Conservation (phyloP, 768 basidiomycete species). For the Suillus sp. region DNA sequence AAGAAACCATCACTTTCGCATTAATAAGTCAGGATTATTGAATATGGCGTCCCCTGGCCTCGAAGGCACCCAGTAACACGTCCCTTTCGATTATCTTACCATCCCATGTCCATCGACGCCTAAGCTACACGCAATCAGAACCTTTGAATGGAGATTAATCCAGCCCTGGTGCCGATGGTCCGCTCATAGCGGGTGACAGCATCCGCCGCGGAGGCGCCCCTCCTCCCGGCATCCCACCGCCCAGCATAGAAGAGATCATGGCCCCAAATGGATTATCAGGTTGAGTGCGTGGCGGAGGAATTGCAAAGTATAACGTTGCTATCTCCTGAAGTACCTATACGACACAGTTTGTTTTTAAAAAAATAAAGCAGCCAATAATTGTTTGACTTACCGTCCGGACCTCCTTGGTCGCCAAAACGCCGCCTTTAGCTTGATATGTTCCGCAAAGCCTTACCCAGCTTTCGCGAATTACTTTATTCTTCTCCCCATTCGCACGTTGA, state of each 20-base stretch:
- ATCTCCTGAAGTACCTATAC: conserved; percentile 67
- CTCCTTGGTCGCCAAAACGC: conserved; percentile 57
- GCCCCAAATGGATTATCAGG: conserved; percentile 83
- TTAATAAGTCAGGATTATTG: conserved; percentile 5
- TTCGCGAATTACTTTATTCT: conserved; percentile 73
- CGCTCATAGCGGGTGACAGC: conserved; percentile 28
- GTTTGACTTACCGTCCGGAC: conserved; percentile 60
- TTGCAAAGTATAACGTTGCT: conserved; percentile 79
- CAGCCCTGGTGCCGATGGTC: conserved; percentile 29
- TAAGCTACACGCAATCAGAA: conserved; percentile 16
- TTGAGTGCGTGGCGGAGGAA: conserved; percentile 74
- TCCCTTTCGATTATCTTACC: conserved; percentile 20
- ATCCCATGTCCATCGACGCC: conserved; percentile 16
- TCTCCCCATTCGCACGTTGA: conserved; percentile 81
- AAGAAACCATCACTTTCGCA: conserved; percentile 8
- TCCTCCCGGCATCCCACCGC: conserved; percentile 53
- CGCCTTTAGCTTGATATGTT: conserved; percentile 78
- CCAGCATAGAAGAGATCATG: conserved; percentile 87
- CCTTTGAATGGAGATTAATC: conserved; percentile 20
- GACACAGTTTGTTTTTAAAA: not conserved
- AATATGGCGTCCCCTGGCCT: not conserved
- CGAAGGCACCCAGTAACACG: conserved; percentile 8
- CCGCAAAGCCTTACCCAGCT: conserved; percentile 85
- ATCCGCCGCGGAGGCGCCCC: conserved; percentile 28
- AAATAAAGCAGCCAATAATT: not conserved